phyloP scores from a whole-genome alignment of 371 early-diverging fungal genomes.

The Lichtheimia hyalospora region DNA sequence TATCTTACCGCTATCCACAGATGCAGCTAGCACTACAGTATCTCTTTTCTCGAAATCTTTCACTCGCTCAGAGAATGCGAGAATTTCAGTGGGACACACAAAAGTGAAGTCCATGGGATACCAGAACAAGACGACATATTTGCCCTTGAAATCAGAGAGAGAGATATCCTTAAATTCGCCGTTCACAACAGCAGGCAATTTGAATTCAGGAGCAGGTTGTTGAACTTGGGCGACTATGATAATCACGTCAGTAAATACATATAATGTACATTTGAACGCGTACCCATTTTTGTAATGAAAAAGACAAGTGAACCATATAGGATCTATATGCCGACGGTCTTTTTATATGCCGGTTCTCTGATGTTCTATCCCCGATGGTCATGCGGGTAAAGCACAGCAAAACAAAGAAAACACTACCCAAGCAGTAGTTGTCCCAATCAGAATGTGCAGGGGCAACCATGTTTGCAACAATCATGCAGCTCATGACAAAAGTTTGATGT shows the following conservation, averaged over 20 bases:
- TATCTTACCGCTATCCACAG: constrained; percentile 43
- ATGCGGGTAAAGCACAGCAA: too few relatives aligned
- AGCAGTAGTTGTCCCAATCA: too few relatives aligned
- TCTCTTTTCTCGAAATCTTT: constrained; percentile 77
- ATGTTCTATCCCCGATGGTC: too few relatives aligned
- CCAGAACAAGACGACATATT: constrained; percentile 48
- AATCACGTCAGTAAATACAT: background rate
- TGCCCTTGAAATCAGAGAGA: constrained; percentile 87
- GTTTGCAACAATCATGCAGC: too few relatives aligned
- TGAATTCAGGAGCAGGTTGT: constrained; percentile 73
- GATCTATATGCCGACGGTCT: too few relatives aligned
- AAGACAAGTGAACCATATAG: background rate
- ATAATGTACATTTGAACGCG: background rate
- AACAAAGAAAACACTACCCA: too few relatives aligned
- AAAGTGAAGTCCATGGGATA: constrained; percentile 64
- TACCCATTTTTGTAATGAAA: constrained; percentile 18
- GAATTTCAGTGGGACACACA: constrained; percentile 92
- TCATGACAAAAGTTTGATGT: too few relatives aligned
- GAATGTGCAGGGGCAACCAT: too few relatives aligned
- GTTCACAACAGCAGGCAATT: constrained; percentile 71
- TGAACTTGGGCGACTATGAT: constrained; percentile 15
- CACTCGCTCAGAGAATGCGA: constrained; percentile 83
- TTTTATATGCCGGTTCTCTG: too few relatives aligned
- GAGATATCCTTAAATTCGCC: constrained; percentile 79
- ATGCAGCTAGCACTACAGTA: constrained; percentile 51